Percentiles rank a stretch among this genome's conserved stretches.
phyloP scores from a whole-genome alignment of 768 basidiomycete genomes.

The Hypholoma fasciculare region DNA sequence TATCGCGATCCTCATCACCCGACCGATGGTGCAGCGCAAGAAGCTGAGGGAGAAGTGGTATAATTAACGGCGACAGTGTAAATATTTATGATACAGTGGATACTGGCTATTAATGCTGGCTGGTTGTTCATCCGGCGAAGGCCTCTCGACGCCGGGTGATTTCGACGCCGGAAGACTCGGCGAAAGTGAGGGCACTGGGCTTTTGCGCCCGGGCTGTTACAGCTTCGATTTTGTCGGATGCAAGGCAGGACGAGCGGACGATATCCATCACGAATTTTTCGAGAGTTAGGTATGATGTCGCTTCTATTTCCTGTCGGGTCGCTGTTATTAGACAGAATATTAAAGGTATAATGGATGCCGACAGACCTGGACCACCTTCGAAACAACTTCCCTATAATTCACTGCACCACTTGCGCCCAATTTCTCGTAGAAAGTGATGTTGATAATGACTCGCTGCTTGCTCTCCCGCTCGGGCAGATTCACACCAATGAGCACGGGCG shows the following conservation, averaged over 20 bases:
- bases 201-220: constrained; percentile 63
- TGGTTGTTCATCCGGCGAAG: constrained; percentile 13
- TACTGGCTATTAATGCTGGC: background rate
- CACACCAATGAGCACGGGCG: constrained; percentile 67
- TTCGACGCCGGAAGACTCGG: constrained; percentile 60
- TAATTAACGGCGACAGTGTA: constrained; percentile 27
- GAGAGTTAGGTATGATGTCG: constrained; percentile 55
- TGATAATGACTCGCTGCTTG: constrained; percentile 62
- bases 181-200: constrained; percentile 71
- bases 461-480: constrained; percentile 67
- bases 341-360: background rate
- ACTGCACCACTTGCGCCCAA: constrained; percentile 22
- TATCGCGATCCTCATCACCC: constrained; percentile 75
- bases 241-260: constrained; percentile 36
- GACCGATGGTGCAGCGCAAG: constrained; percentile 79
- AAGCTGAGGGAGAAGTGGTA: constrained; percentile 75
- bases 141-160: constrained; percentile 44
- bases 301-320: constrained; percentile 37
- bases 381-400: constrained; percentile 38
- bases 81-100: background rate
- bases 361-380: constrained; percentile 33
- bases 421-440: constrained; percentile 45
- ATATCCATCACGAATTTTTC: constrained; percentile 57
- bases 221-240: constrained; percentile 29
- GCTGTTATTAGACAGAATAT: constrained; percentile 1